Conservation (phyloP, 129 eudicot genomes). For the Helichrysum umbraculigerum region DNA sequence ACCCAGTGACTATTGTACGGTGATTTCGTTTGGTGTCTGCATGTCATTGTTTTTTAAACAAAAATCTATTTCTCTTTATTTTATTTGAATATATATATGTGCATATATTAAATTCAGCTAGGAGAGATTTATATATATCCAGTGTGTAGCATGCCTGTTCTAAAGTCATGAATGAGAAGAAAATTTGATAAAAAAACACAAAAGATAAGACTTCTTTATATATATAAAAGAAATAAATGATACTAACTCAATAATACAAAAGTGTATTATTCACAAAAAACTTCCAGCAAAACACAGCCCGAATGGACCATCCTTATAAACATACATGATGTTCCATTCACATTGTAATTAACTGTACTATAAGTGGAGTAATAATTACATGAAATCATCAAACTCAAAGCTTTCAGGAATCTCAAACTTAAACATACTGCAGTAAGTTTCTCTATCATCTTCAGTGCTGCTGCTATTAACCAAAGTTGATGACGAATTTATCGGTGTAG, state of each 20-base stretch:
- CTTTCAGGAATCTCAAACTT: conserved; percentile 84
- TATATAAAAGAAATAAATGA: not conserved
- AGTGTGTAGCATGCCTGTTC: not conserved
- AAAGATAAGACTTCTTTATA: not conserved
- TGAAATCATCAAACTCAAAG: conserved; percentile 69
- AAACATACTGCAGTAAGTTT: conserved; percentile 70
- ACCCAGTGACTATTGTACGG: not conserved
- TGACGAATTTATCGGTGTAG: conserved; percentile 50
- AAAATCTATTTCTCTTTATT: too few relatives aligned
- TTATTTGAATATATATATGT: too few relatives aligned
- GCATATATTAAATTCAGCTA: too few relatives aligned
- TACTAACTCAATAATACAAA: conserved; percentile 30
- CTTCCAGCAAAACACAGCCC: conserved; percentile 21
- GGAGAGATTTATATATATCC: too few relatives aligned
- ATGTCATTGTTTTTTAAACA: too few relatives aligned
- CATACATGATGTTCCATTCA: conserved; percentile 27
- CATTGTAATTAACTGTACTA: conserved; percentile 9
- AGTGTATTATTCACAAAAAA: conserved; percentile 31
- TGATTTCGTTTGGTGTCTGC: not conserved
- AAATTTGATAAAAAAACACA: not conserved
- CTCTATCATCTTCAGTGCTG: conserved; percentile 62
- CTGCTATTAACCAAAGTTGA: conserved; percentile 47
- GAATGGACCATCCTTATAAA: conserved; percentile 22
- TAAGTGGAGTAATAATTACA: conserved; percentile 33
- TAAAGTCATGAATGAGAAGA: not conserved